Evolutionary conservation across 2,329 filamentous ascomycete genomes (phyloP).

Genomic region (Talaromyces sp.): DNA sequence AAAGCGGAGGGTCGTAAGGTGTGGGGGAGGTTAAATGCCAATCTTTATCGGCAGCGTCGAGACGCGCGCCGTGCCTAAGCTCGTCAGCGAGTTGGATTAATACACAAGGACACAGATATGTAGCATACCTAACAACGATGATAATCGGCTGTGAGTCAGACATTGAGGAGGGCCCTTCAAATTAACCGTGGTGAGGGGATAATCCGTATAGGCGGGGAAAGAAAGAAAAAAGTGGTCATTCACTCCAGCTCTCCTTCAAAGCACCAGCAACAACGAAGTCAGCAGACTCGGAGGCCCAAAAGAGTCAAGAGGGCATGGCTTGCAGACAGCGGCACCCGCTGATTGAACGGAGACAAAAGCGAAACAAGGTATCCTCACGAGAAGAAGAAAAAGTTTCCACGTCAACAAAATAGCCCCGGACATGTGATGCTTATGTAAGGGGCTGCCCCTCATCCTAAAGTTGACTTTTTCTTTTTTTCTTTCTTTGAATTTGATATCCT

Average conservation of each 20-base stretch:
- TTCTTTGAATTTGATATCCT: background rate
- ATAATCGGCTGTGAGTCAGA: conserved; percentile 45
- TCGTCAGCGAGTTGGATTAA: conserved; percentile 43
- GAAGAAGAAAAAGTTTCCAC: background rate
- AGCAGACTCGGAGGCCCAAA: background rate
- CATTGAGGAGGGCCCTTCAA: background rate
- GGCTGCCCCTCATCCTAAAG: conserved; percentile 32
- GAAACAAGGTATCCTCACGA: too few relatives aligned
- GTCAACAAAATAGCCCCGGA: background rate
- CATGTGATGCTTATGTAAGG: conserved; percentile 9
- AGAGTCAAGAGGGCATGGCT: background rate
- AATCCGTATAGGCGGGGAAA: background rate
- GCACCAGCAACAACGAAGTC: background rate
- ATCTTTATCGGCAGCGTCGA: conserved; percentile 91
- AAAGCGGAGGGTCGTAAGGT: conserved; percentile 93
- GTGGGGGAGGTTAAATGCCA: conserved; percentile 94
- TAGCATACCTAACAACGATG: conserved; percentile 45
- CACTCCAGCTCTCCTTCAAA: too few relatives aligned
- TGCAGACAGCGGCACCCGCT: background rate
- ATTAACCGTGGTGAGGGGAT: background rate
- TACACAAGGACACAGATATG: background rate
- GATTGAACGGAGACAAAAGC: background rate
- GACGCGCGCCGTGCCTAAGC: conserved; percentile 80
- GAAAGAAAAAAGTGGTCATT: background rate
- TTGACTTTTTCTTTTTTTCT: background rate